A percentile compares a stretch with the other conserved stretches of the same genome.
These are phyloP conservation scores for Salvia sclarea DNA, from an alignment of 305 asterid species.

Conservation along the genomic window DNA sequence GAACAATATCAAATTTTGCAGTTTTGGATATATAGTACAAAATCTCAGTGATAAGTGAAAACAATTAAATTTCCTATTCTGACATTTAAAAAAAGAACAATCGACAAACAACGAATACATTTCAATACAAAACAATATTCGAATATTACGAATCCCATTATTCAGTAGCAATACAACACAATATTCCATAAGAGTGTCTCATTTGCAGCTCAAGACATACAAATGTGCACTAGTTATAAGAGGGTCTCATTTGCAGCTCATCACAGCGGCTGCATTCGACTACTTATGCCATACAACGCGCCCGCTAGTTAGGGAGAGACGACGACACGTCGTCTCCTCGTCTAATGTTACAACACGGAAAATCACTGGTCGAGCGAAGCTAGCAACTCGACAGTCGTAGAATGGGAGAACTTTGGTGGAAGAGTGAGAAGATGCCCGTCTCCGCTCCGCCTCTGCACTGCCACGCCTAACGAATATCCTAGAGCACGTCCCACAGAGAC, in stretches of 20 bases:
- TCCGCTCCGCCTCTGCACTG: slow-evolving; percentile 57
- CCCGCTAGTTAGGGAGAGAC: slow-evolving; percentile 30
- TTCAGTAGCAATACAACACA: not conserved
- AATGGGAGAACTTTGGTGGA: slow-evolving; percentile 64
- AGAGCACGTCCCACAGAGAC: slow-evolving; percentile 72
- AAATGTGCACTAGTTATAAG: not conserved
- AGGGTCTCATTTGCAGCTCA: not conserved
- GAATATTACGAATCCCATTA: too few relatives aligned
- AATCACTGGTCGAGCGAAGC: slow-evolving; percentile 20
- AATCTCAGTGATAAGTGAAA: not conserved
- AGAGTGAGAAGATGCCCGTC: slow-evolving; percentile 56
- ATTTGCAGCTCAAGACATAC: not conserved
- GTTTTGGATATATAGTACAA: too few relatives aligned
- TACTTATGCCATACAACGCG: not conserved
- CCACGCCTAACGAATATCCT: slow-evolving; percentile 68
- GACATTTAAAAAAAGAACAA: not conserved
- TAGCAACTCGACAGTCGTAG: slow-evolving; percentile 44
- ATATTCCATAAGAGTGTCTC: not conserved
- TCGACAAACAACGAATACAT: not conserved
- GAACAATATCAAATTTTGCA: not conserved
- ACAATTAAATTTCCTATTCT: not conserved
- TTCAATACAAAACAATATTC: not conserved
- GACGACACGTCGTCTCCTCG: slow-evolving; percentile 8
- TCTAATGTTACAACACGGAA: slow-evolving; percentile 25
- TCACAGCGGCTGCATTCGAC: not conserved